Percentiles rank a stretch among this genome's conserved stretches.
These are phyloP conservation scores for Arthrobotrys entomopaga DNA, from an alignment of 2,329 filamentous ascomycete species.

Conservation along the genomic window DNA sequence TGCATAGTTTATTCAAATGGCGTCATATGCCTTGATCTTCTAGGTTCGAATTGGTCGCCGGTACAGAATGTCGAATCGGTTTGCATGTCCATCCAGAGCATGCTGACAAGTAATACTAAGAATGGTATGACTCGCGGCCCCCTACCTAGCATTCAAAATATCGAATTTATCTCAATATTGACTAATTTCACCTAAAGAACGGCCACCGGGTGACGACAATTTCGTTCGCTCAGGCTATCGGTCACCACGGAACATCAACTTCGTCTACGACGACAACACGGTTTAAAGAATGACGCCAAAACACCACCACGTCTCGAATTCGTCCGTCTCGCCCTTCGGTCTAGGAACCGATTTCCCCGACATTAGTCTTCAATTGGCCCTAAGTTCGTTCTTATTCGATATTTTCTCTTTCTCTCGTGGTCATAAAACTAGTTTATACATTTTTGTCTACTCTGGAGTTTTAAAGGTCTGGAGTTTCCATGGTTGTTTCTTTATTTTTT, in stretches of 20 bases:
- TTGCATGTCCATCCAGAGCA: constrained; percentile 97
- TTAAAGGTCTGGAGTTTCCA: constrained; percentile 44
- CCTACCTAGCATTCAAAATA: neutral
- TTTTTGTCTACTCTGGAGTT: constrained; percentile 49
- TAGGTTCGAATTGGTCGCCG: constrained; percentile 88
- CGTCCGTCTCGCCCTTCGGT: neutral
- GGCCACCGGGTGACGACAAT: constrained; percentile 87
- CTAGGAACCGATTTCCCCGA: too few relatives aligned
- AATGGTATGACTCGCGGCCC: constrained; percentile 65
- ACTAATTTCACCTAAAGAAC: constrained; percentile 63
- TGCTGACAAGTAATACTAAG: constrained; percentile 94
- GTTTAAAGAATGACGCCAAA: constrained; percentile 65
- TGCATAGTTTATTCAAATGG: constrained; percentile 85
- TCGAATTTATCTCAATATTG: neutral
- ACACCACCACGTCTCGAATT: neutral
- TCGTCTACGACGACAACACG: constrained; percentile 90
- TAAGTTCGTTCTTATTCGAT: too few relatives aligned
- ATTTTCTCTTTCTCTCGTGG: neutral
- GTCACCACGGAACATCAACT: constrained; percentile 87
- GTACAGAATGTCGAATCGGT: constrained; percentile 97
- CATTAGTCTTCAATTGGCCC: neutral
- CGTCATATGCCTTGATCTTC: constrained; percentile 95
- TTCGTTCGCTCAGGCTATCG: constrained; percentile 81
- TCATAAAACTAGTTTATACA: neutral
- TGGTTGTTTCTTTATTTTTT: constrained; percentile 11